A percentile compares a stretch with the other conserved stretches of the same genome.
These are phyloP conservation scores for Fusarium xyrophilum DNA, from an alignment of 2,329 filamentous ascomycete genomes.

Conservation along the genomic window DNA sequence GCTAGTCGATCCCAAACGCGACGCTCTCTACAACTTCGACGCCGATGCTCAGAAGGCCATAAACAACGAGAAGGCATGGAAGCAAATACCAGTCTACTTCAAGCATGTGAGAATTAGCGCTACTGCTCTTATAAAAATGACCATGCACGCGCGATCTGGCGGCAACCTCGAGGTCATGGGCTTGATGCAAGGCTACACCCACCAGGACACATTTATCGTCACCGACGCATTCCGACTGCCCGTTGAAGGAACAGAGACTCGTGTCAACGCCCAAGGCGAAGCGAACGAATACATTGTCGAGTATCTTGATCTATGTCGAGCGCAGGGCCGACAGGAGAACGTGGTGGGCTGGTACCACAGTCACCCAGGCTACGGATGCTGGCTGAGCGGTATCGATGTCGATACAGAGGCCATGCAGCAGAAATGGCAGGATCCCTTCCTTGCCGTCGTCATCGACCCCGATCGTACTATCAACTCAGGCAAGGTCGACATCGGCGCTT, in stretches of 20 bases:
- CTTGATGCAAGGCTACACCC: constrained; percentile 94
- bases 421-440: constrained; percentile 84
- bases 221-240: constrained; percentile 94
- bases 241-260: constrained; percentile 97
- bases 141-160: constrained; percentile 97
- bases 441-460: constrained; percentile 95
- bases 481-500: constrained; percentile 97
- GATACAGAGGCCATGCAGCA: constrained; percentile 87
- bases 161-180: constrained; percentile 96
- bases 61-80: constrained; percentile 75
- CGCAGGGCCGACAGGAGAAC: constrained; percentile 83
- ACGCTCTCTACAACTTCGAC: constrained; percentile 90
- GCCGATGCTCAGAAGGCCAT: constrained; percentile 70
- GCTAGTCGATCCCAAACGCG: constrained; percentile 83
- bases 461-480: constrained; percentile 93
- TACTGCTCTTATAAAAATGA: constrained; percentile 96
- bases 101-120: constrained; percentile 92
- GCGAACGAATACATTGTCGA: constrained; percentile 97
- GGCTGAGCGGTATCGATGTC: constrained; percentile 96
- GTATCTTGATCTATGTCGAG: constrained; percentile 78
- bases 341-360: constrained; percentile 98
- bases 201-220: constrained; percentile 84
- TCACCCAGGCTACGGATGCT: constrained; percentile 97
- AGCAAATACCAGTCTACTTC: constrained; percentile 82
- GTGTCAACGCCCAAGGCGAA: constrained; percentile 94